Percentiles rank a stretch among this genome's conserved stretches.
These are phyloP conservation scores for Cronartium quercuum DNA, from an alignment of 1,284 basidiomycete genomes.

Conservation along the genomic window DNA sequence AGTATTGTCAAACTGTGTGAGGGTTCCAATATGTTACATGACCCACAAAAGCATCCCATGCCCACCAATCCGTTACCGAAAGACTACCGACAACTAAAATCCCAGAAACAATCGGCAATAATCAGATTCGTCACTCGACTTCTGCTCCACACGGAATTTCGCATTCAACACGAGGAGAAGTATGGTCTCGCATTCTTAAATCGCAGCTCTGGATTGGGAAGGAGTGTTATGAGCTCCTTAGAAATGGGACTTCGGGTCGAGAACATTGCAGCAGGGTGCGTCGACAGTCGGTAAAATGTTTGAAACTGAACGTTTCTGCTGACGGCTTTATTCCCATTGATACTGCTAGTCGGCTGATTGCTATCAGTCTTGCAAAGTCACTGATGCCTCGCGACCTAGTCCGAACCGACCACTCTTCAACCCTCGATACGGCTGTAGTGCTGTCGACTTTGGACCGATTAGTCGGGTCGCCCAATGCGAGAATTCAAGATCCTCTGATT, in stretches of 20 bases:
- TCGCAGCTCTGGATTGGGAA: slow-evolving; percentile 5
- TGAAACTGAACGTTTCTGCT: not conserved
- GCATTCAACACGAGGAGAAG: not conserved
- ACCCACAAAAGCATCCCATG: not conserved
- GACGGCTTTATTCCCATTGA: not conserved
- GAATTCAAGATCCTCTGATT: slow-evolving; percentile 33
- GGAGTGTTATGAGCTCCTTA: slow-evolving; percentile 6
- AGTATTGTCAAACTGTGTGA: slow-evolving; percentile 19
- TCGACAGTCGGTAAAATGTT: not conserved
- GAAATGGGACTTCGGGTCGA: slow-evolving; percentile 17
- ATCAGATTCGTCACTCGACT: slow-evolving; percentile 34
- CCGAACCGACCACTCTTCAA: not conserved
- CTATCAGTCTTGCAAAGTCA: slow-evolving; percentile 11
- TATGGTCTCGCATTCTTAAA: slow-evolving; percentile 13
- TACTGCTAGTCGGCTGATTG: slow-evolving; percentile 20
- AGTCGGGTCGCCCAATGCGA: not conserved
- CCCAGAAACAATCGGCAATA: slow-evolving; percentile 9
- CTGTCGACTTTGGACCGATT: slow-evolving; percentile 16
- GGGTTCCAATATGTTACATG: slow-evolving; percentile 19
- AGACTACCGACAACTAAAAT: slow-evolving; percentile 15
- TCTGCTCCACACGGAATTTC: slow-evolving; percentile 22
- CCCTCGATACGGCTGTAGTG: slow-evolving; percentile 8
- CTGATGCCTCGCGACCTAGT: not conserved
- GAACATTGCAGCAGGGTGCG: slow-evolving; percentile 38
- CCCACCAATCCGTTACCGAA: not conserved